phyloP scores from a whole-genome alignment of 352 stramenopile genomes.

The Phytophthora tentaculata region DNA sequence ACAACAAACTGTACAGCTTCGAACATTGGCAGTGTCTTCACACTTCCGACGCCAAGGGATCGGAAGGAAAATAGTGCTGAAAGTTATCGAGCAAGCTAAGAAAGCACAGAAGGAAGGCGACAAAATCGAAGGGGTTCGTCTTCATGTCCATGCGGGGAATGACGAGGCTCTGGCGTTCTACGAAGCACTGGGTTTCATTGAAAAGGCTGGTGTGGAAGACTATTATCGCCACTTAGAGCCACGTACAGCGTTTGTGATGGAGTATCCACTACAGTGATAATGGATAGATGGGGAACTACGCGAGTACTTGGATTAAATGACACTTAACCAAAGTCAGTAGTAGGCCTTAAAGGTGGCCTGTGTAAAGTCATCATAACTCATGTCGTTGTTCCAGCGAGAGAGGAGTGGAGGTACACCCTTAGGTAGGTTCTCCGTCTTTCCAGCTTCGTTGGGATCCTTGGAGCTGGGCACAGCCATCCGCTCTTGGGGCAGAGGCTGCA shows the following conservation, averaged over 20 bases:
- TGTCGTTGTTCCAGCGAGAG: conserved; percentile 85
- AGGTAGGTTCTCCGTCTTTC: conserved; percentile 76
- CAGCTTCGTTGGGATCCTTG: conserved; percentile 44
- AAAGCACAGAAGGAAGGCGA: conserved; percentile 16
- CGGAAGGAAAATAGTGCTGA: conserved; percentile 42
- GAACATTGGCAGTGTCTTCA: conserved; percentile 48
- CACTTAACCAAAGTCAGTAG: conserved; percentile 54
- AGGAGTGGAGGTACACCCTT: conserved; percentile 85
- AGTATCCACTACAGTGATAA: conserved; percentile 33
- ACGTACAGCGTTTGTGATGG: conserved; percentile 56
- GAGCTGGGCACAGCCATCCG: conserved; percentile 72
- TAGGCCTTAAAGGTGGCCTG: conserved; percentile 93
- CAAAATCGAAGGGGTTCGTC: conserved; percentile 35
- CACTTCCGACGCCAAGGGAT: conserved; percentile 47
- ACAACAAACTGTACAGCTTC: conserved; percentile 43
- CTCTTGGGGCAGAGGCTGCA: conserved; percentile 93
- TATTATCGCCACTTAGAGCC: conserved; percentile 76
- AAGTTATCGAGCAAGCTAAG: conserved; percentile 44
- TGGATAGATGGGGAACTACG: background rate
- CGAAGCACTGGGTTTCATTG: conserved; percentile 49
- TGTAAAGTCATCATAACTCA: conserved; percentile 93
- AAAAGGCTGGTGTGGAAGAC: conserved; percentile 51
- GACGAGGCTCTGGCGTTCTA: conserved; percentile 72
- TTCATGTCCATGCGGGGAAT: conserved; percentile 74
- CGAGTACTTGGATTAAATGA: background rate